These are phyloP conservation scores for Seiridium cupressi DNA, from an alignment of 2,329 filamentous ascomycete species.

Conservation along the genomic window DNA sequence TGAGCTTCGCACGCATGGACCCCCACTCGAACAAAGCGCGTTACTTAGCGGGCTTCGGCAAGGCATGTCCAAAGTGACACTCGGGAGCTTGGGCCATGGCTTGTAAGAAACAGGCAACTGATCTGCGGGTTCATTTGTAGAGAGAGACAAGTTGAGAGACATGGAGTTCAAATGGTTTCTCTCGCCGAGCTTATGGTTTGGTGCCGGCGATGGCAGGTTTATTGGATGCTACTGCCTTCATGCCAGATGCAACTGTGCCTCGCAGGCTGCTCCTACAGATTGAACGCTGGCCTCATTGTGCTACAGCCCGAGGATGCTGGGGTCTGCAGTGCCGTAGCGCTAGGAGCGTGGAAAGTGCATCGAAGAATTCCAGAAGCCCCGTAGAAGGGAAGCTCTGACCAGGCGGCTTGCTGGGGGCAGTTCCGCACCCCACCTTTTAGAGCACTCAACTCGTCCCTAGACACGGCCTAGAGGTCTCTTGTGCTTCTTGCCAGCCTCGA, in stretches of 20 bases:
- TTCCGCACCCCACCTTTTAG: constrained; percentile 3
- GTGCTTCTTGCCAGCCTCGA: not conserved
- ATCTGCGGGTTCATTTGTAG: not conserved
- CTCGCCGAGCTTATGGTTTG: too few relatives aligned
- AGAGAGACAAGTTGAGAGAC: too few relatives aligned
- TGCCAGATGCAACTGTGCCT: too few relatives aligned
- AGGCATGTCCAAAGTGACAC: too few relatives aligned
- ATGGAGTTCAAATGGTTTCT: too few relatives aligned
- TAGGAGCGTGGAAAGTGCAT: not conserved
- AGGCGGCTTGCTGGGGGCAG: not conserved
- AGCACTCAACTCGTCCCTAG: not conserved
- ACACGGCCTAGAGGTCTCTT: not conserved
- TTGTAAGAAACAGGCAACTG: not conserved
- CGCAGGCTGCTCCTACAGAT: not conserved
- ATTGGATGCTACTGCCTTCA: too few relatives aligned
- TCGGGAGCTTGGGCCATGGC: not conserved
- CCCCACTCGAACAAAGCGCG: too few relatives aligned
- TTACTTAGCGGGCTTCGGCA: too few relatives aligned
- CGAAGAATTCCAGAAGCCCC: constrained; percentile 5
- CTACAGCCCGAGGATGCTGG: not conserved
- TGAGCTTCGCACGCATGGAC: too few relatives aligned
- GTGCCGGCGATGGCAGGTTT: too few relatives aligned
- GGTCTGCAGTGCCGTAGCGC: not conserved
- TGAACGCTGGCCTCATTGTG: not conserved
- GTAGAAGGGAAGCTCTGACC: constrained; percentile 7